Percentiles rank a stretch among this genome's conserved stretches.
These are phyloP conservation scores for Pachyrhizus erosus DNA, from an alignment of 306 rosid genomes.

Conservation along the genomic window DNA sequence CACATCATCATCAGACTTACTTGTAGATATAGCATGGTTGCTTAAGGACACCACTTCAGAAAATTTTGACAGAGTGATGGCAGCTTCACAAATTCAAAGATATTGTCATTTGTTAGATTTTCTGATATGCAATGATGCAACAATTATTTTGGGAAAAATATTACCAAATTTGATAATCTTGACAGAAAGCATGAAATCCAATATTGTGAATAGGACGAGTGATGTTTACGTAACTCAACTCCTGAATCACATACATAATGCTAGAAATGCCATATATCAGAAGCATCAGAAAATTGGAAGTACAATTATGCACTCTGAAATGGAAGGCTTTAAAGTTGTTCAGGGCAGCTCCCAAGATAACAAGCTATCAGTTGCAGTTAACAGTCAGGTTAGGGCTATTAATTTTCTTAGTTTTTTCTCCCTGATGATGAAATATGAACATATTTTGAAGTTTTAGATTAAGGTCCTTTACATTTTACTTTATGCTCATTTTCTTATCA, in stretches of 20 bases:
- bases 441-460: background rate
- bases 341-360: conserved; percentile 49
- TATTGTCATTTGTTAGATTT: conserved; percentile 71
- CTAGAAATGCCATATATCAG: conserved; percentile 54
- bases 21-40: conserved; percentile 90
- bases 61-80: conserved; percentile 56
- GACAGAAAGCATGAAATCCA: conserved; percentile 52
- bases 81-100: conserved; percentile 75
- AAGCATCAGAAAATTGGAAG: conserved; percentile 47
- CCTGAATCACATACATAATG: conserved; percentile 54
- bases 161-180: conserved; percentile 58
- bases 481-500: background rate
- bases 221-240: conserved; percentile 60
- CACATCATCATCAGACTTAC: conserved; percentile 63
- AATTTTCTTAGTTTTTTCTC: background rate
- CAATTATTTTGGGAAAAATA: conserved; percentile 73
- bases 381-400: conserved; percentile 64
- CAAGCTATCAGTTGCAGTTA: conserved; percentile 40
- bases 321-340: conserved; percentile 47
- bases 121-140: conserved; percentile 67
- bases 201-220: conserved; percentile 40
- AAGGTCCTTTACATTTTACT: conserved; percentile 18
- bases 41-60: conserved; percentile 77
- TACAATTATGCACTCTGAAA: conserved; percentile 43
- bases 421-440: conserved; percentile 8